Evolutionary conservation across 2,329 filamentous ascomycete genomes (phyloP), one percentile per base, ranked within the genome.

Genomic region (Zelopaecilomyces penicillatus): DNA sequence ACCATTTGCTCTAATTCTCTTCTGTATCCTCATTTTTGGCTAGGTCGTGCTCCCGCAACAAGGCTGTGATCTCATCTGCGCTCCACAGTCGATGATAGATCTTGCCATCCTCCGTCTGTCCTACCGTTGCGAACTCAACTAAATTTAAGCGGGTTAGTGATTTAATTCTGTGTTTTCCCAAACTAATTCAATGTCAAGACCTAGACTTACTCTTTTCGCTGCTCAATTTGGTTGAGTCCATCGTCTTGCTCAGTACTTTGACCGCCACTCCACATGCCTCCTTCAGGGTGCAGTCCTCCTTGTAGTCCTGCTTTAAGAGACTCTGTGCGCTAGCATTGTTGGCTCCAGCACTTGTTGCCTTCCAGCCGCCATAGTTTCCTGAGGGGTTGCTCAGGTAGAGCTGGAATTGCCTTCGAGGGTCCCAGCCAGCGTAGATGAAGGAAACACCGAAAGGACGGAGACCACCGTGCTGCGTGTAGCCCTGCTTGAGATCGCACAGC

Each of bases 211-310:
- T 95, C 80, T 98, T 98, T 78, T 98, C 93, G 63, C 89, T 95
- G 74, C 89, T 96, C 63, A 98, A 71, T 76, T 96, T 98, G 44
- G 91, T 97, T 44, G 90, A 95, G 67, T 98, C 93, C 94, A 98
- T 98, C 5, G 93, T 98, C 82, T 98, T 98, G 78, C 93, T 97
- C 54, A 98, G 71, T 52, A 98, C 93, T 78, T 98, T 98, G 65
- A 98, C 93, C 8, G 93, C 93, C 76, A 96, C 85, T 44, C 85
- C 89, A 65, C 93, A 98, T 4, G 94, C 93, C 73, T 98, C 93
- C 73, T 95, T 87, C 62, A 98, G 68, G 54, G 87, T 85, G 67
- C 90, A 97, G 57, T 97, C 90, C 70, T 98, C 93, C 76, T 97
- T 96, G 74, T 98, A 98, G 68, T 98, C 93, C 68, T 98, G 93